Percentiles rank a stretch among this genome's conserved stretches.
Conservation (phyloP, 2,329 filamentous ascomycete species). For the Rhynchosporium secalis region DNA sequence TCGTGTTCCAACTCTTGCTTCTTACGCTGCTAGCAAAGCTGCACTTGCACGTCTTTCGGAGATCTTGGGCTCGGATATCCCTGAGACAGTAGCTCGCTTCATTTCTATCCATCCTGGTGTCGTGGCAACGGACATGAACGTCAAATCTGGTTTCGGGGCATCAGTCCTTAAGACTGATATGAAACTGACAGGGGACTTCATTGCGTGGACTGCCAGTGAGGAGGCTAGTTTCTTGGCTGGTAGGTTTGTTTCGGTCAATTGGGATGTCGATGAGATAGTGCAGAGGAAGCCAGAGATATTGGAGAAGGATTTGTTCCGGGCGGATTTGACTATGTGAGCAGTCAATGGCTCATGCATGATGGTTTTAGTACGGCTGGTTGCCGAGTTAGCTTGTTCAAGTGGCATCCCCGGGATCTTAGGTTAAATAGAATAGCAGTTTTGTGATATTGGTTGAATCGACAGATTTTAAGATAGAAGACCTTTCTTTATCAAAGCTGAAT, state of each 20-base stretch:
- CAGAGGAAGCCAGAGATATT: not conserved
- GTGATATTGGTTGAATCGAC: no score
- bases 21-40: not conserved
- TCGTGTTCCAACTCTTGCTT: not conserved
- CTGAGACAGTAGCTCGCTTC: conserved; percentile 1
- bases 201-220: conserved; percentile 22
- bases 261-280: conserved; percentile 50
- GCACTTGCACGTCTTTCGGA: not conserved
- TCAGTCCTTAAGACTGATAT: not conserved
- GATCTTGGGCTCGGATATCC: conserved; percentile 1
- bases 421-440: no score
- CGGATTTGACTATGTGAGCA: not conserved
- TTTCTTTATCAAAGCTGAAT: no score
- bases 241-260: conserved; percentile 48
- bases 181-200: conserved; percentile 11
- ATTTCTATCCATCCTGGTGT: conserved; percentile 11
- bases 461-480: no score
- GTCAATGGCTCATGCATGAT: not conserved
- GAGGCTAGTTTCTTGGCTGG: conserved; percentile 49
- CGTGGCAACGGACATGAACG: conserved; percentile 11
- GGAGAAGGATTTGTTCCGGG: not conserved
- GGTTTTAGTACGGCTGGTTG: not conserved
- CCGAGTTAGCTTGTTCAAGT: not conserved
- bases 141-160: conserved; percentile 11
- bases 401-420: no score